Evolutionary conservation across 768 basidiomycete genomes (phyloP), one percentile per base, ranked within the genome.

Genomic region (Podaxis carcinomalis): DNA sequence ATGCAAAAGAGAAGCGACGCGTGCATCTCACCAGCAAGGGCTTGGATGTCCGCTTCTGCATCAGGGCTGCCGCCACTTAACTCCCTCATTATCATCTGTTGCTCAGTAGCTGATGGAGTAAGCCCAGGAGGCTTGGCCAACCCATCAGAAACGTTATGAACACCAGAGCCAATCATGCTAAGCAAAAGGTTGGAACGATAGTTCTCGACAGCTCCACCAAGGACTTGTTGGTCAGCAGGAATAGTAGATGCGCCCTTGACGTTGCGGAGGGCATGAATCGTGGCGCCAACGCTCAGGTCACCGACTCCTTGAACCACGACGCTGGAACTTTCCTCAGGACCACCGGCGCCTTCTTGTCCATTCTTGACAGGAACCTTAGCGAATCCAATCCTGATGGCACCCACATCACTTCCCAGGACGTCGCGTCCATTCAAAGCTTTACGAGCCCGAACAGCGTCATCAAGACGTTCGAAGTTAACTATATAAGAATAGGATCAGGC

Each of bases 381-480:
- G 71, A 95, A 98, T 5, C 95, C 96, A 64, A 98, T 98, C 39
- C 95, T 88, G 63, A 98, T 94, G 35, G 96, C 92, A 35, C 97
- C 97, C 57, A 98, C 93, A 61, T 98, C 96, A 64, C 90, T 90
- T 16, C 97, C 97, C 32, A 99, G 83, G 19, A 98, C 92, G 71
- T 98, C 96, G 47, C 93, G 89, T 35, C 95, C 95, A 69, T 98
- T 97, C 61, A 99, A 80, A 37, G 95, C 93, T 73, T 97, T 97
- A 64, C 96, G 84, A 35, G 97, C 97, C 36, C 95, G 81, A 62
- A 98, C 92, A 50, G 97, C 97, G 69, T 98, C 96, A 70, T 98
- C 97, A 27, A 98, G 81, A 59, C 94, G 88, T 74, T 99, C 96
- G 72, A 98, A 98, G 72, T 99, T 98, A 77, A 98, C 90, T 89